A percentile compares a stretch with the other conserved stretches of the same genome.
These are phyloP conservation scores for Malus hybrid DNA, from an alignment of 331 rosid species.

Conservation along the genomic window DNA sequence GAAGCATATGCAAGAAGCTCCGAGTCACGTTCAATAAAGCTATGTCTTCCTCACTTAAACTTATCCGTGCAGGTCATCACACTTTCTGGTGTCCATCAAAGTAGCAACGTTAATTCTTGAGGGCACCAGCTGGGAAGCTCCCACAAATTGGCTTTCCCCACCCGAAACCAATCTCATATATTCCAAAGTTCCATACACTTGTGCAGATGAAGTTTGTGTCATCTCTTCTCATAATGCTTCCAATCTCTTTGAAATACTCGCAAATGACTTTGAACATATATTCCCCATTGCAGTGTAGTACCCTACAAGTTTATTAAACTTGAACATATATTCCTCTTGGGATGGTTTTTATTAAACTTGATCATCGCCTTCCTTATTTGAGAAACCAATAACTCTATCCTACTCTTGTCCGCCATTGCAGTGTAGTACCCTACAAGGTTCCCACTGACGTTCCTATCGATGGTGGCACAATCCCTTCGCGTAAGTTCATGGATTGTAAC, in stretches of 20 bases:
- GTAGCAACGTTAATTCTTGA: background rate
- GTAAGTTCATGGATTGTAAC: slow-evolving; percentile 7
- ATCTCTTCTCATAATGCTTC: background rate
- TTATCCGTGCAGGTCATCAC: slow-evolving; percentile 9
- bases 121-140: background rate
- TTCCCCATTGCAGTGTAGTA: background rate
- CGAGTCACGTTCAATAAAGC: background rate
- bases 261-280: background rate
- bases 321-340: background rate
- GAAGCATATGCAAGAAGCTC: slow-evolving; percentile 9
- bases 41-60: slow-evolving; percentile 12
- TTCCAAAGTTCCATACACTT: slow-evolving; percentile 22
- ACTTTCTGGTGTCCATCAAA: slow-evolving; percentile 8
- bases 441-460: slow-evolving; percentile 4
- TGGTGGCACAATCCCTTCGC: slow-evolving; percentile 7
- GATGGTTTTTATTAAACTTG: background rate
- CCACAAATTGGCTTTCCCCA: slow-evolving; percentile 34
- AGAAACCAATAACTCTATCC: slow-evolving; percentile 1
- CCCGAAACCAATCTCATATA: slow-evolving; percentile 42
- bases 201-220: background rate
- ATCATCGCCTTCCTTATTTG: slow-evolving; percentile 1
- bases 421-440: slow-evolving; percentile 2
- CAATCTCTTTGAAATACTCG: background rate
- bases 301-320: no score
- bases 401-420: background rate